Base-by-base conservation (phyloP, 805 yeast species). In the Candida rishiriensis region DNA sequence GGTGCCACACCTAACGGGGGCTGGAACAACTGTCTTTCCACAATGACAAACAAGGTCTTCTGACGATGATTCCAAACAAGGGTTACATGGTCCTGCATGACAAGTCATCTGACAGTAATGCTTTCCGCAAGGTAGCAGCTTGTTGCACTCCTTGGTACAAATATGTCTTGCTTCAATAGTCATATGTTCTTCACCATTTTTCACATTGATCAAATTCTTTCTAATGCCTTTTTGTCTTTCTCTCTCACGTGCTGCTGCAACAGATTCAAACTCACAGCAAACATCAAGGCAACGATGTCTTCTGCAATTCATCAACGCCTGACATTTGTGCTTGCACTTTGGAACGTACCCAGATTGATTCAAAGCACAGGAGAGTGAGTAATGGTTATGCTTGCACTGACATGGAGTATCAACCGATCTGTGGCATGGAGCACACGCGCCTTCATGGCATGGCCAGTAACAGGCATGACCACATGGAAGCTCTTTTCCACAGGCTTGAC, bases 1-100 rank as follows among this genome's bases (percentile, higher is more conserved):
- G 0, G 87, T 78, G 12, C 96, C 96, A 66, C 96, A 88, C 51
- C 96, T 68, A 10, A 87, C 88, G 0, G 96, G 96, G 0, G 95
- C 96, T 16, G 72, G 74, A 6, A 88, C 71, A 3, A 85, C 74
- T 0, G 96, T 88, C 50, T 74, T 71, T 3, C 96, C 95, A 68
- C 96, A 88, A 39, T 83, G 75, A 57, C 96, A 88, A 3, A 79
- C 76, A 52, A 85, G 66, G 59, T 88, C 96, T 15, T 85, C 88
- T 34, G 81, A 77, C n/a, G 85, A 75, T 5, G 91, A 82, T 56
- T 87, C 95, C 39, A 85, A 60, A 60, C 96, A 88, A 11, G 89
- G 85, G 3, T 80, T 76, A 64, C 96, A 88, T 3, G 84, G 75
- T 0, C 96, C 96, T 12, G 78, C 67, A 61, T 88, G 96, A 54